Evolutionary conservation across 148 eudicot species (phyloP).

Genomic region (Arbutus unedo): DNA sequence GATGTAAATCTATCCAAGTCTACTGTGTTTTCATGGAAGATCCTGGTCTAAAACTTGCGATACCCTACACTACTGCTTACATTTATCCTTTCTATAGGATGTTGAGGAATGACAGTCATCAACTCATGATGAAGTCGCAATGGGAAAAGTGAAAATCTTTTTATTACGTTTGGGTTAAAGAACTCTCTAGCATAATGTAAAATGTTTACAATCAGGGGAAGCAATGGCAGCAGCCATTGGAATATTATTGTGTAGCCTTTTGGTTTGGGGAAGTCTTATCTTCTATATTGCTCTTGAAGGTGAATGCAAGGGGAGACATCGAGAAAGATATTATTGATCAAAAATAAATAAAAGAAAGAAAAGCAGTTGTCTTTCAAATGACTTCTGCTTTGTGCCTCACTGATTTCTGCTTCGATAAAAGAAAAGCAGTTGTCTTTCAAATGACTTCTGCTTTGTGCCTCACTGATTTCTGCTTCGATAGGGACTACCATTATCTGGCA

Average conservation of each 20-base stretch:
- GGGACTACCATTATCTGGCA: slow-evolving; percentile 17
- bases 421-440: background rate
- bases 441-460: background rate
- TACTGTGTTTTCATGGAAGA: background rate
- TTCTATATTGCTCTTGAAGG: background rate
- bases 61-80: background rate
- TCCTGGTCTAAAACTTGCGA: background rate
- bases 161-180: background rate
- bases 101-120: background rate
- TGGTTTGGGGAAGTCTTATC: background rate
- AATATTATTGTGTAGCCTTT: slow-evolving; percentile 6
- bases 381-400: background rate
- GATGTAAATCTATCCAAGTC: background rate
- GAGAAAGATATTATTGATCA: background rate
- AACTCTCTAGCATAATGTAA: background rate
- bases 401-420: background rate
- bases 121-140: background rate
- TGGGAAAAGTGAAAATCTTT: background rate
- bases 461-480: background rate
- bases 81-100: background rate
- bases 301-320: background rate
- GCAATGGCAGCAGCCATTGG: background rate
- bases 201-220: background rate
- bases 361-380: background rate
- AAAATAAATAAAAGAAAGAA: background rate